Conservation (phyloP, 2,329 filamentous ascomycete species). For the Xylariaceae sp. region DNA sequence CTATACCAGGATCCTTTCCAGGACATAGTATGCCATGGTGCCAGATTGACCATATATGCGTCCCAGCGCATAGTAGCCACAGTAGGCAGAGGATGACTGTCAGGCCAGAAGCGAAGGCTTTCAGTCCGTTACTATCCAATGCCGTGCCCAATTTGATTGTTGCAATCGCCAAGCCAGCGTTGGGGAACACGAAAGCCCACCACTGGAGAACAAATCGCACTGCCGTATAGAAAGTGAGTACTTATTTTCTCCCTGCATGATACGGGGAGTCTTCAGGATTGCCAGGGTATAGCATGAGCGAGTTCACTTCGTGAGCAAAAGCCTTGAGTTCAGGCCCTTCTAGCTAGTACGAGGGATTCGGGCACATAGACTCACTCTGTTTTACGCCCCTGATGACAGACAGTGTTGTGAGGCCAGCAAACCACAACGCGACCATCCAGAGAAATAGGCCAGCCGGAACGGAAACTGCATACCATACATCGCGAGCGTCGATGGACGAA, state of each 20-base stretch:
- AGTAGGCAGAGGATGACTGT: conserved; percentile 44
- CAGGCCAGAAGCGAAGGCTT: conserved; percentile 45
- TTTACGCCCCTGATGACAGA: conserved; percentile 32
- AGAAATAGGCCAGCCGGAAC: conserved; percentile 32
- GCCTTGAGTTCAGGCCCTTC: no score
- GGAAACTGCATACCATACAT: conserved; percentile 40
- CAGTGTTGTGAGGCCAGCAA: conserved; percentile 40
- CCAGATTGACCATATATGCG: conserved; percentile 39
- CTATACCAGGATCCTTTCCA: conserved; percentile 44
- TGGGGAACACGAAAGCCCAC: conserved; percentile 59
- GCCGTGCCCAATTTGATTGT: conserved; percentile 46
- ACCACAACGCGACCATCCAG: conserved; percentile 51
- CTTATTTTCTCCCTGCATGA: no score
- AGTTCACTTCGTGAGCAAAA: no score
- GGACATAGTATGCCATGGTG: conserved; percentile 44
- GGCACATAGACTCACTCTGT: conserved; percentile 17
- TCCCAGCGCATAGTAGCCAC: conserved; percentile 43
- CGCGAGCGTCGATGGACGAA: conserved; percentile 19
- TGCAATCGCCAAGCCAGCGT: conserved; percentile 51
- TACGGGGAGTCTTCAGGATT: no score
- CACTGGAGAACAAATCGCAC: conserved; percentile 44
- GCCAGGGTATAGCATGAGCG: no score
- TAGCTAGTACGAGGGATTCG: not conserved
- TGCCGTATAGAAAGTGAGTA: no score
- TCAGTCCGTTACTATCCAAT: conserved; percentile 41